Evolutionary conservation across 1,284 basidiomycete species (phyloP).

Genomic region (Puccinia coronata): DNA sequence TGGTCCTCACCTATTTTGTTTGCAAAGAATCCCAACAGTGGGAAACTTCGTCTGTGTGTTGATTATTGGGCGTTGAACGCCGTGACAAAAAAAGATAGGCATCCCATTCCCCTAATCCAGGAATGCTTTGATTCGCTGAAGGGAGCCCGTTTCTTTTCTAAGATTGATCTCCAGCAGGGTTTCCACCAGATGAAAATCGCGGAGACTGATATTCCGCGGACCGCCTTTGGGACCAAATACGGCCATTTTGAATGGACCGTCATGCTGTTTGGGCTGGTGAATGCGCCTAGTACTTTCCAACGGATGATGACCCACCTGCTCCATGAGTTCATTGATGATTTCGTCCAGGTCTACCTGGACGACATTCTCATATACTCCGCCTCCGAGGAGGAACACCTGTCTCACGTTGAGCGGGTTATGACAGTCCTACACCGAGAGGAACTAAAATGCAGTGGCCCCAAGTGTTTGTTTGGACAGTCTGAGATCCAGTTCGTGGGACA

Average conservation of each 20-base stretch:
- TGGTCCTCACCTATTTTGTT: too few relatives aligned
- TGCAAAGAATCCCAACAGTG: background rate
- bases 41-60: background rate
- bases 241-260: too few relatives aligned
- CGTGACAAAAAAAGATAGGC: background rate
- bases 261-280: too few relatives aligned
- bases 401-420: constrained; percentile 46
- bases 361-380: too few relatives aligned
- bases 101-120: too few relatives aligned
- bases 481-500: constrained; percentile 60
- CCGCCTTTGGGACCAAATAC: constrained; percentile 27
- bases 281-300: too few relatives aligned
- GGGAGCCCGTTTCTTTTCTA: background rate
- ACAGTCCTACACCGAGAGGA: background rate
- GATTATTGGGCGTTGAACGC: background rate
- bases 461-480: constrained; percentile 41
- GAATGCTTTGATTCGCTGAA: too few relatives aligned
- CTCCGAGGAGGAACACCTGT: too few relatives aligned
- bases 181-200: constrained; percentile 8
- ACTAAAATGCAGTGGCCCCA: constrained; percentile 38
- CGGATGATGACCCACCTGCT: too few relatives aligned
- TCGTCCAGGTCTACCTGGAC: constrained; percentile 42
- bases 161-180: background rate
- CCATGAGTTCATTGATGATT: constrained; percentile 1
- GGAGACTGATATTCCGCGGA: background rate